Evolutionary conservation across 441 rosid genomes (phyloP).

Genomic region (Eutrema salsugineum): DNA sequence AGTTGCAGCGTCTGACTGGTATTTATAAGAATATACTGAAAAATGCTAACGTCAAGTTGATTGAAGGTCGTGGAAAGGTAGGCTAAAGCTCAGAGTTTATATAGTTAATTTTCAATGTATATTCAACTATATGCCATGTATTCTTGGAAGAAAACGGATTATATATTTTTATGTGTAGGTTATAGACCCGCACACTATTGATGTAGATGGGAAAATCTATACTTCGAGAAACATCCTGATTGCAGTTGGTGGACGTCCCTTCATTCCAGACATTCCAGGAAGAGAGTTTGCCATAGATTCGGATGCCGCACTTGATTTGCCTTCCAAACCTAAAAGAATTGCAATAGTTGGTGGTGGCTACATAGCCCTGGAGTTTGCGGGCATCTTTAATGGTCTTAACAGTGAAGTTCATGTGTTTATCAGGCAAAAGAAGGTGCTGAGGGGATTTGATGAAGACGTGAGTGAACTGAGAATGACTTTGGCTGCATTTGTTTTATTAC

Average conservation of each 20-base stretch:
- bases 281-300: slow-evolving; percentile 78
- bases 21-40: slow-evolving; percentile 70
- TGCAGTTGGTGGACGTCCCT: slow-evolving; percentile 87
- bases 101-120: neutral
- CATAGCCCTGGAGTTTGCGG: slow-evolving; percentile 89
- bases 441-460: slow-evolving; percentile 97
- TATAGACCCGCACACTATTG: slow-evolving; percentile 78
- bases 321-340: slow-evolving; percentile 69
- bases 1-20: slow-evolving; percentile 79
- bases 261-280: slow-evolving; percentile 85
- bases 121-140: neutral
- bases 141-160: neutral
- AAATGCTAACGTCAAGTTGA: slow-evolving; percentile 64
- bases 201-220: slow-evolving; percentile 74
- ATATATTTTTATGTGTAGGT: slow-evolving; percentile 37
- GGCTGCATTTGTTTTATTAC: neutral
- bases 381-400: slow-evolving; percentile 74
- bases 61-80: slow-evolving; percentile 98
- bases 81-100: slow-evolving; percentile 1
- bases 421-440: slow-evolving; percentile 78
- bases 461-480: slow-evolving; percentile 7
- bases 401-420: slow-evolving; percentile 91
- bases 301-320: slow-evolving; percentile 91
- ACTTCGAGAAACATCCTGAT: slow-evolving; percentile 71
- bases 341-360: slow-evolving; percentile 94